Percentiles rank a stretch among this genome's conserved stretches.
Conservation (phyloP, 495 filamentous ascomycete genomes). For the Tuber indicum region DNA sequence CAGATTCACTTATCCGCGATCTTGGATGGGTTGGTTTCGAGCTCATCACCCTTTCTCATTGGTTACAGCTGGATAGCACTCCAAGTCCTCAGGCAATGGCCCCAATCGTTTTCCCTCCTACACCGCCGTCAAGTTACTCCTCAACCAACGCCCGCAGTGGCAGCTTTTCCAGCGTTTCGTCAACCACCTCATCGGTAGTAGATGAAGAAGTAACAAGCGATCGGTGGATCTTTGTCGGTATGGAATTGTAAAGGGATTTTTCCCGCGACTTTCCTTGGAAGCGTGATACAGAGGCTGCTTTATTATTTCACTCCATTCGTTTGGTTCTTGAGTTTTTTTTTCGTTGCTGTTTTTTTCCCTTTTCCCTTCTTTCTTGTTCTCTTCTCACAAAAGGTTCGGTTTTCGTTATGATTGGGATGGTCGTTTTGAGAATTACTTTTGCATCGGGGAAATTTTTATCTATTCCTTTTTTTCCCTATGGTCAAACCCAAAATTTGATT, state of each 20-base stretch:
- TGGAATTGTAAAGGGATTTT: conserved; percentile 59
- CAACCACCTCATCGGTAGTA: conserved; percentile 28
- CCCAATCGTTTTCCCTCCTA: not conserved
- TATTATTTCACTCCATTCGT: not conserved
- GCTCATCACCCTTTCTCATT: conserved; percentile 67
- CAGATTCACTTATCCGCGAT: conserved; percentile 61
- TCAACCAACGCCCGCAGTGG: conserved; percentile 38
- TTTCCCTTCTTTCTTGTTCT: not conserved
- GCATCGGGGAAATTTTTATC: not conserved
- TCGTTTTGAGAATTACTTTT: conserved; percentile 3
- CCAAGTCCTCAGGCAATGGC: conserved; percentile 9
- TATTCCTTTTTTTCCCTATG: not conserved
- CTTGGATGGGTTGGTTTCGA: conserved; percentile 91
- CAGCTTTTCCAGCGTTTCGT: conserved; percentile 34
- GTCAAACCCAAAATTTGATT: not conserved
- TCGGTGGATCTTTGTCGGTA: conserved; percentile 76
- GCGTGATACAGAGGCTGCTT: not conserved
- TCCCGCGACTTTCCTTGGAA: not conserved
- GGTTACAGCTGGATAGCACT: conserved; percentile 47
- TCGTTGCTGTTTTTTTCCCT: not conserved
- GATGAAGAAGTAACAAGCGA: conserved; percentile 56
- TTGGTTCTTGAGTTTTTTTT: not conserved
- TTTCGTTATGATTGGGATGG: not conserved
- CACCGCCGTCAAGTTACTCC: conserved; percentile 32
- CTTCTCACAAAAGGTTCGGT: not conserved